phyloP scores from a whole-genome alignment of 371 early-diverging fungal species.

The Mortierella sp. region DNA sequence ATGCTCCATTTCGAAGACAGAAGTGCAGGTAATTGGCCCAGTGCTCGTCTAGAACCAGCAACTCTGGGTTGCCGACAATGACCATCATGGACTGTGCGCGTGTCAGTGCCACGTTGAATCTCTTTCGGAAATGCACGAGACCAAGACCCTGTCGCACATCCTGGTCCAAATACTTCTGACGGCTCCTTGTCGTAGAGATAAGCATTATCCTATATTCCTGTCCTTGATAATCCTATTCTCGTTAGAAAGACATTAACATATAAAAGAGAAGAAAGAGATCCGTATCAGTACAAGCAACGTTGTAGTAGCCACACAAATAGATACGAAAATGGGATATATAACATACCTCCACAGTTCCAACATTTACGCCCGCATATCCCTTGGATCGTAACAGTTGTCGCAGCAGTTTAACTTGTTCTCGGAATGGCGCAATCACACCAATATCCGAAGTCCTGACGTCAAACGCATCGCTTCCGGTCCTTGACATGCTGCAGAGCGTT shows the following conservation, averaged over 20 bases:
- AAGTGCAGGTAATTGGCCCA: slow-evolving; percentile 51
- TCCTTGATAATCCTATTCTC: slow-evolving; percentile 59
- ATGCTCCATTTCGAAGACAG: slow-evolving; percentile 48
- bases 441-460: slow-evolving; percentile 50
- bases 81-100: slow-evolving; percentile 59
- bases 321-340: too few species aligned
- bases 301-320: too few species aligned
- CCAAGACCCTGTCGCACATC: slow-evolving; percentile 59
- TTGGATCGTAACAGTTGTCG: slow-evolving; percentile 49
- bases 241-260: neutral
- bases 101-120: slow-evolving; percentile 67
- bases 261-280: too few species aligned
- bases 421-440: slow-evolving; percentile 61
- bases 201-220: slow-evolving; percentile 60
- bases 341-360: slow-evolving; percentile 52
- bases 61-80: slow-evolving; percentile 54
- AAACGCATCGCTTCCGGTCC: slow-evolving; percentile 6
- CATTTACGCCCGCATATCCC: slow-evolving; percentile 52
- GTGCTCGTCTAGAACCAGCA: slow-evolving; percentile 50
- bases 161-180: slow-evolving; percentile 45
- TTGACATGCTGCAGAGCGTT: slow-evolving; percentile 16
- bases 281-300: too few species aligned
- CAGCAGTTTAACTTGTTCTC: slow-evolving; percentile 58
- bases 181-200: slow-evolving; percentile 59
- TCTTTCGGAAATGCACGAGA: slow-evolving; percentile 56